These are phyloP conservation scores for Omphalea diandra DNA, from an alignment of 441 rosid species.

Conservation along the genomic window DNA sequence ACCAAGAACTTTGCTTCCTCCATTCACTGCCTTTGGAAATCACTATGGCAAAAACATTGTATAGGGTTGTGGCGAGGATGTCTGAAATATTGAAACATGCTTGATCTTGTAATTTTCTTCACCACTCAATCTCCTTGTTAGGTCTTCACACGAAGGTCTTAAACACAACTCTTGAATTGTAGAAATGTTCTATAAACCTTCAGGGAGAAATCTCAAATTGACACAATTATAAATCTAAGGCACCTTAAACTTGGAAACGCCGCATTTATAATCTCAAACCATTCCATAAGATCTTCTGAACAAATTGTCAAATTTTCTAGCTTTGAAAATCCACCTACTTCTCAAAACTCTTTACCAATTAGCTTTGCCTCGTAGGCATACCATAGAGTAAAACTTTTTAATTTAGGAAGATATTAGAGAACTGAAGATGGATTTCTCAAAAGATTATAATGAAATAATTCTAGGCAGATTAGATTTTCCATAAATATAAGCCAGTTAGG, in stretches of 20 bases:
- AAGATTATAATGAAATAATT: neutral
- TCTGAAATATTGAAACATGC: neutral
- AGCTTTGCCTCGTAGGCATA: neutral
- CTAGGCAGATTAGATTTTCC: neutral
- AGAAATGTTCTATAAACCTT: constrained; percentile 15
- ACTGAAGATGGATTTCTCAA: neutral
- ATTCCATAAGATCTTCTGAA: constrained; percentile 7
- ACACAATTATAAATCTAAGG: neutral
- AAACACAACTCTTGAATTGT: constrained; percentile 5
- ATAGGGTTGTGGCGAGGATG: too few species aligned
- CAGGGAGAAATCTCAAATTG: constrained; percentile 13
- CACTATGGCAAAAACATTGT: too few species aligned
- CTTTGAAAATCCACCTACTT: constrained; percentile 9
- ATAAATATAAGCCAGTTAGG: constrained; percentile 16
- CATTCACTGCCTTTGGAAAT: too few species aligned
- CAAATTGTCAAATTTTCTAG: constrained; percentile 3
- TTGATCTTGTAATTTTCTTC: constrained; percentile 26
- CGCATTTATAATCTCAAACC: too few species aligned
- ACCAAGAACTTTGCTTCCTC: too few species aligned
- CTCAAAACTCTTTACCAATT: constrained; percentile 11
- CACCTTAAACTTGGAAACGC: constrained; percentile 13
- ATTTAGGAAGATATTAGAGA: constrained; percentile 17
- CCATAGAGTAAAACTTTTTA: constrained; percentile 2
- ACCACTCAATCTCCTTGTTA: constrained; percentile 8
- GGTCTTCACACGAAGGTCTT: neutral